Base-by-base conservation (phyloP, 2,329 filamentous ascomycete genomes). In the Hirsutella minnesotensis region DNA sequence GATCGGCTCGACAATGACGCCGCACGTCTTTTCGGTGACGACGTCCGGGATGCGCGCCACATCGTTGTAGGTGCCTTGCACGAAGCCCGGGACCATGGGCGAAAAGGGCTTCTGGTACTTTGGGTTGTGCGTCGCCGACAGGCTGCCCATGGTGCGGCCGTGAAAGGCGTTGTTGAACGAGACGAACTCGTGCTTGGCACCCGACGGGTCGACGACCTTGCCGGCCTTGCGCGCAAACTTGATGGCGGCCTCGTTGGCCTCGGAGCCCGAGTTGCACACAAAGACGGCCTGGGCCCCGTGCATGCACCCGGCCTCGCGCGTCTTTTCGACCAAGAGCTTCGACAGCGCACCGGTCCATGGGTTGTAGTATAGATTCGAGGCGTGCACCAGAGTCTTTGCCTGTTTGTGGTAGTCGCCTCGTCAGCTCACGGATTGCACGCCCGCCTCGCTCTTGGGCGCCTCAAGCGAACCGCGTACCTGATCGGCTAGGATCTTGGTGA, bases 321-420 rank as follows among this genome's bases (percentile, higher is more conserved):
- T 98, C 63, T 83, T 81, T 54, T 90, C 76, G 29, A 98, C 77
- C 20, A 98, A 74, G 20, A 88, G 70, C 62, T 92, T 81, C 48
- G 87, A 95, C 41, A 98, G 78, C 2, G 83, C 79, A 27, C 90
- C 90, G 2, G 86, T 95, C 86, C 92, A 95, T 2, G 83, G 83
- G 65, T 96, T 98, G 66, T 95, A 85, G 73, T 96, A 98, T 18
- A 98, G 77, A 63, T 98, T 98, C 10, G 88, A 95, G 38, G 86
- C 83, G 64, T 98, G 92, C 44, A 95, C 75, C 40, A 98, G 76
- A 8, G 81, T 88, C 56, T 82, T 71, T 24, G 81, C 73, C 77
- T 77, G 20, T 22, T n/a, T n/a, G n/a, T n/a, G n/a, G n/a, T n/a
- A n/a, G n/a, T n/a, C n/a, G n/a, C n/a, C n/a, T n/a, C n/a, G 24